Conservation (phyloP, 208 protist species). For the Vickermania ingenoplastis region DNA sequence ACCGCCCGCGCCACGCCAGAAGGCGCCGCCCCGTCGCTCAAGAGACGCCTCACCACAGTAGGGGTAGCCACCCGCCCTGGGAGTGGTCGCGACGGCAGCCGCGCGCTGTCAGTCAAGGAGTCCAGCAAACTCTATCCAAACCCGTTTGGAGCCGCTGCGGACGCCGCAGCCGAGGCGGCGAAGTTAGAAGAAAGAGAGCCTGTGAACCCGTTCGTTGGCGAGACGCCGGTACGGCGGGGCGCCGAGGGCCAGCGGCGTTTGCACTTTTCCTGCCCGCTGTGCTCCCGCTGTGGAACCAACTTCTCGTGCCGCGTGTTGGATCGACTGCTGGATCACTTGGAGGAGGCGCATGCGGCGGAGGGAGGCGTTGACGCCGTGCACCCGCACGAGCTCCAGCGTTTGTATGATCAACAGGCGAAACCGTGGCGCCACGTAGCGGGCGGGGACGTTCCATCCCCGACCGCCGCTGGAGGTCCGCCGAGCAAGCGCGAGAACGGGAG, state of each 20-base stretch:
- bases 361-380: conserved; percentile 9
- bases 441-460: no score
- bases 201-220: conserved; percentile 62
- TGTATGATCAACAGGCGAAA: neutral
- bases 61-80: neutral
- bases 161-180: conserved; percentile 30
- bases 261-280: conserved; percentile 1
- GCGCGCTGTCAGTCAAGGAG: conserved; percentile 44
- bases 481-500: neutral
- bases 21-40: conserved; percentile 65
- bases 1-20: conserved; percentile 52
- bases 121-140: conserved; percentile 69
- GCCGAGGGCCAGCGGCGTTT: no score
- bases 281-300: neutral
- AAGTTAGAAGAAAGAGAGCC: conserved; percentile 57
- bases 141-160: conserved; percentile 67
- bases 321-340: conserved; percentile 54
- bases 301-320: conserved; percentile 39
- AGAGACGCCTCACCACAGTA: conserved; percentile 9
- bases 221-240: neutral
- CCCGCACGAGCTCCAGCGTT: neutral
- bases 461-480: neutral
- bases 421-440: neutral
- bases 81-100: neutral
- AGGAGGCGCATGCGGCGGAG: conserved; percentile 16